These are phyloP conservation scores for Aurinia saxatilis DNA, from an alignment of 345 rosid genomes.

Conservation along the genomic window DNA sequence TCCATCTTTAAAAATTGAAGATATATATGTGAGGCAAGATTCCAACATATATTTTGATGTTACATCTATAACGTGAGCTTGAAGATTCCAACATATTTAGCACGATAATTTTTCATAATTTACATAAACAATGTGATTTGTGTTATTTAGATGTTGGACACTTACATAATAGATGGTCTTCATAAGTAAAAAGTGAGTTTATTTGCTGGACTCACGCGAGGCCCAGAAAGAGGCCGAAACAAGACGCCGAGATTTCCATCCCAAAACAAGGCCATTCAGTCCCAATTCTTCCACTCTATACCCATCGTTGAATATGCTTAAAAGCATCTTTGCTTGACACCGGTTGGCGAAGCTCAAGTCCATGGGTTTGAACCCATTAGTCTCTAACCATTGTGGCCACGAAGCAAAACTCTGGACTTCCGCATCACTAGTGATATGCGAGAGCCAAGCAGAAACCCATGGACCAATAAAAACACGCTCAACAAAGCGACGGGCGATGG, in stretches of 20 bases:
- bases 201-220: conserved; percentile 34
- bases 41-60: no score
- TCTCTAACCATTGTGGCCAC: conserved; percentile 50
- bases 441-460: conserved; percentile 46
- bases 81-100: no score
- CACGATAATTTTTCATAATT: no score
- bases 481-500: conserved; percentile 57
- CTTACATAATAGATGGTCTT: no score
- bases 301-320: conserved; percentile 75
- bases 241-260: conserved; percentile 79
- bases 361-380: conserved; percentile 38
- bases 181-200: background rate
- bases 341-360: conserved; percentile 69
- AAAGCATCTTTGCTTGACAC: conserved; percentile 74
- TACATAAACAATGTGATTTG: no score
- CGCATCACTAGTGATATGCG: conserved; percentile 39
- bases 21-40: no score
- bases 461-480: conserved; percentile 72
- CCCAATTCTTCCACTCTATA: conserved; percentile 62
- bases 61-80: no score
- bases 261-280: conserved; percentile 53
- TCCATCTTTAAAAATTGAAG: no score
- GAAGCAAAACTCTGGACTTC: conserved; percentile 25
- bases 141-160: no score
- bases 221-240: conserved; percentile 81